Conservation (phyloP, 768 basidiomycete genomes). For the Psilocybe azurescens region DNA sequence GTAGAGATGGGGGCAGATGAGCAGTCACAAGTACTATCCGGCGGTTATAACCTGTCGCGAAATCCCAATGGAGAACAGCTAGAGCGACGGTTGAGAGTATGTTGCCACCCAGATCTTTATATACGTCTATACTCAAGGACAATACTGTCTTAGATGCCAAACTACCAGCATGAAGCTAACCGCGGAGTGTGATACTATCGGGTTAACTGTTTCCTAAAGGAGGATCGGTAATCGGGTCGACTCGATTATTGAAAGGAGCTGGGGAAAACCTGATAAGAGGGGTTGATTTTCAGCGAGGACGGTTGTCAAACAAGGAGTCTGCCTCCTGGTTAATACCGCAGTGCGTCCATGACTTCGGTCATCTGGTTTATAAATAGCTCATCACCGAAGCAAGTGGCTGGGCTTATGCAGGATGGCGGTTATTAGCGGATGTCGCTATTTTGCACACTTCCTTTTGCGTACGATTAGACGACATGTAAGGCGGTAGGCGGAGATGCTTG, state of each 20-base stretch:
- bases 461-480: neutral
- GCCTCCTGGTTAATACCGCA: neutral
- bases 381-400: neutral
- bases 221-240: constrained; percentile 4
- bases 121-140: neutral
- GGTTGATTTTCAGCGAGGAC: neutral
- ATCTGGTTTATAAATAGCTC: constrained; percentile 1
- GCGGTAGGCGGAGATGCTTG: neutral
- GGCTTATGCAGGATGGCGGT: neutral
- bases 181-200: neutral
- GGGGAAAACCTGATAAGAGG: neutral
- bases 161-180: neutral
- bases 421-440: neutral
- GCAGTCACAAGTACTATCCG: neutral
- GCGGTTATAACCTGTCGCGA: constrained; percentile 7
- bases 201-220: constrained; percentile 1
- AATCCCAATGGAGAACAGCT: constrained; percentile 1
- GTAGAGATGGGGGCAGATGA: neutral
- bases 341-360: constrained; percentile 1
- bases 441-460: neutral
- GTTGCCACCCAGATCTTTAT: neutral
- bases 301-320: neutral
- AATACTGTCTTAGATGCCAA: neutral
- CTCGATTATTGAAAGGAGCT: neutral
- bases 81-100: neutral